phyloP scores from a whole-genome alignment of 83 land plant species.

The Diphasiastrum complanatum region DNA sequence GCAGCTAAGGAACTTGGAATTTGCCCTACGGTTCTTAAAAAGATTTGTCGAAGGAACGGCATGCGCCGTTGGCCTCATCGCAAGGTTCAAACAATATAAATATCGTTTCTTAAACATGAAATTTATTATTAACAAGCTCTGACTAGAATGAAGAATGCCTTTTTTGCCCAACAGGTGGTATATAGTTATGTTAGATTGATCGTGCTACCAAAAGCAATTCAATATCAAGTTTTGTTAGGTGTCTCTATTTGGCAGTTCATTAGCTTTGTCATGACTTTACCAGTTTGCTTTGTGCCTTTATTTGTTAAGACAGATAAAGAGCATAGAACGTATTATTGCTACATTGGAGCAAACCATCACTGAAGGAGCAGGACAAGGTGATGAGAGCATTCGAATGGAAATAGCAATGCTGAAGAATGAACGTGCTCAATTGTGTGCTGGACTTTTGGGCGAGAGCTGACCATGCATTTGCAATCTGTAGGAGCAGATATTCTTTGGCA shows the following conservation, averaged over 20 bases:
- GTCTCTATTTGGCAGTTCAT: not conserved
- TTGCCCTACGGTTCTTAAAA: conserved; percentile 56
- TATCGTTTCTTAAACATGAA: too few relatives aligned
- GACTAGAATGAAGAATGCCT: too few relatives aligned
- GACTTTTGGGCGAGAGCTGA: conserved; percentile 39
- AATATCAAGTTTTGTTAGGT: not conserved
- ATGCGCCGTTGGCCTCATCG: conserved; percentile 52
- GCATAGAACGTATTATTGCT: conserved; percentile 10
- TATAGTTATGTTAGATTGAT: too few relatives aligned
- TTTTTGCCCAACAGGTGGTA: too few relatives aligned
- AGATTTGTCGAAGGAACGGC: conserved; percentile 47
- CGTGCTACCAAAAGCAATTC: not conserved
- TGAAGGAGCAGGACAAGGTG: conserved; percentile 17
- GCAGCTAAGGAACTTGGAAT: conserved; percentile 42
- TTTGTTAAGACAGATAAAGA: conserved; percentile 15
- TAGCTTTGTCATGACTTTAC: not conserved
- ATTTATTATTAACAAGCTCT: too few relatives aligned
- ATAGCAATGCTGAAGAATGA: conserved; percentile 42
- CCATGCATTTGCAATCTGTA: too few relatives aligned
- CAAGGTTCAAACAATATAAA: conserved; percentile 48
- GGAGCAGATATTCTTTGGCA: too few relatives aligned
- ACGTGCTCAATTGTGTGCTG: conserved; percentile 40
- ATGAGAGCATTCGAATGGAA: conserved; percentile 37
- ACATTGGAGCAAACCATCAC: conserved; percentile 3
- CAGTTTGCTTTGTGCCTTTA: not conserved